Evolutionary conservation across 2,329 filamentous ascomycete genomes (phyloP), one percentile per base, ranked within the genome.

Genomic region (Lomentospora prolificans): DNA sequence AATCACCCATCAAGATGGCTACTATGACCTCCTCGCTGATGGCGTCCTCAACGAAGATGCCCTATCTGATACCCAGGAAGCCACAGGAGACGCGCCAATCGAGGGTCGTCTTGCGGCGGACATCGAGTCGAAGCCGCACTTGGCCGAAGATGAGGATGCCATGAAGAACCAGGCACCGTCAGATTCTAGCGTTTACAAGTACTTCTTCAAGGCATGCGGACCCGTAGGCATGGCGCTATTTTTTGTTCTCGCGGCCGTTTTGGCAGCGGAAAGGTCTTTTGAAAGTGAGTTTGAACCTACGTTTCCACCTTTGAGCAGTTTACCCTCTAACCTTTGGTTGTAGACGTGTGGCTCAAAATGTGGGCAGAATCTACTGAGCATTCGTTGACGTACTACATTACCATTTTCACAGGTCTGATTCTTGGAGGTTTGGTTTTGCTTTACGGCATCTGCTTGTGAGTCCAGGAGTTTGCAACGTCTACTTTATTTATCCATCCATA

Each of bases 321-420:
- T 46, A 22, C 7, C n/a, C 5, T 5, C 12, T 46, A 46, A 46
- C 41, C 14, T n/a, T 46, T 46, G 19, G 8, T 22, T 4, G 79
- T 83, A 52, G 50, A 52, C 9, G 30, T 52, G 14, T 52, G 50
- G 50, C 50, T 52, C 25, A 52, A 36, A 9, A 31, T 31, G 50
- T 52, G 50, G 50, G 50, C 50, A 12, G 50, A 52, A 9, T 52
- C 50, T 5, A 52, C 50, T 3, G 25, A 9, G 7, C 4, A 52
- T 27, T 14, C 14, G 24, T 36, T 52, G 25, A 36, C 50, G 3
- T 52, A 22, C 46, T 50, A 50, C 46, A 50, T 50, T 22, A 7
- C n/a, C 5, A 25, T 50, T 5, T 50, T 50, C 14, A 50, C 46
- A 17, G 46, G 46, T 24, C 22, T 50, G 17, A 50, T 50, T 17